A percentile compares a stretch with the other conserved stretches of the same genome.
These are phyloP conservation scores for Boletellus dicymbophilus DNA, from an alignment of 1,284 basidiomycete species.

Conservation along the genomic window DNA sequence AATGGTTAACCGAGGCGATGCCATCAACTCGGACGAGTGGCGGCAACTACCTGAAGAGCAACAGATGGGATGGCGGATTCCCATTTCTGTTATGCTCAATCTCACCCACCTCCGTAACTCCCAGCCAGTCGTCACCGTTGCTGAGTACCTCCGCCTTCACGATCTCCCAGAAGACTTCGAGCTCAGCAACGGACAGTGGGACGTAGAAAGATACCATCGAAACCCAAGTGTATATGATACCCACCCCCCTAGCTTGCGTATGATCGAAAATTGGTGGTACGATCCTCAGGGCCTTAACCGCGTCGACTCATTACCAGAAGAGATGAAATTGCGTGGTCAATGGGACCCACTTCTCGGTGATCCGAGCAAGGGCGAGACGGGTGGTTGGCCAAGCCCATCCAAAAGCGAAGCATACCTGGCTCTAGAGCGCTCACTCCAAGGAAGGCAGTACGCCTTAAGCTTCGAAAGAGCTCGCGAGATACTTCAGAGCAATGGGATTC, in stretches of 20 bases:
- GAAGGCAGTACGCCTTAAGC: conserved; percentile 15
- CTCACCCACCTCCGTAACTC: conserved; percentile 41
- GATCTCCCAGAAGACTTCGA: conserved; percentile 35
- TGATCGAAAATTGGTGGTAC: conserved; percentile 43
- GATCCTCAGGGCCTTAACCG: conserved; percentile 39
- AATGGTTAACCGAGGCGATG: conserved; percentile 45
- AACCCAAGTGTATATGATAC: conserved; percentile 18
- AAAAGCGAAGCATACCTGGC: conserved; percentile 20
- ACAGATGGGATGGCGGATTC: conserved; percentile 45
- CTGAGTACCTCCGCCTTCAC: conserved; percentile 47
- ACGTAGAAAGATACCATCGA: conserved; percentile 30
- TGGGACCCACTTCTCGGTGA: conserved; percentile 26
- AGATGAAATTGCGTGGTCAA: conserved; percentile 34
- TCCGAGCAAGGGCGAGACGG: conserved; percentile 18
- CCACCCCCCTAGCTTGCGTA: conserved; percentile 30
- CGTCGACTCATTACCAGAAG: conserved; percentile 38
- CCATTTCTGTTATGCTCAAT: conserved; percentile 45
- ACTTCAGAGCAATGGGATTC: conserved; percentile 15
- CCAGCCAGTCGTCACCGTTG: conserved; percentile 41
- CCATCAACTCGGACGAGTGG: conserved; percentile 42
- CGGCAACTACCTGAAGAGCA: conserved; percentile 40
- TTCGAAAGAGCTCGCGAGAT: conserved; percentile 24
- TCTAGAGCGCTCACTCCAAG: conserved; percentile 21
- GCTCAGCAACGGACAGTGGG: conserved; percentile 40
- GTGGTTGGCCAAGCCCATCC: conserved; percentile 24